phyloP scores from a whole-genome alignment of 2,329 filamentous ascomycete genomes.

The Ophiostoma sp. region DNA sequence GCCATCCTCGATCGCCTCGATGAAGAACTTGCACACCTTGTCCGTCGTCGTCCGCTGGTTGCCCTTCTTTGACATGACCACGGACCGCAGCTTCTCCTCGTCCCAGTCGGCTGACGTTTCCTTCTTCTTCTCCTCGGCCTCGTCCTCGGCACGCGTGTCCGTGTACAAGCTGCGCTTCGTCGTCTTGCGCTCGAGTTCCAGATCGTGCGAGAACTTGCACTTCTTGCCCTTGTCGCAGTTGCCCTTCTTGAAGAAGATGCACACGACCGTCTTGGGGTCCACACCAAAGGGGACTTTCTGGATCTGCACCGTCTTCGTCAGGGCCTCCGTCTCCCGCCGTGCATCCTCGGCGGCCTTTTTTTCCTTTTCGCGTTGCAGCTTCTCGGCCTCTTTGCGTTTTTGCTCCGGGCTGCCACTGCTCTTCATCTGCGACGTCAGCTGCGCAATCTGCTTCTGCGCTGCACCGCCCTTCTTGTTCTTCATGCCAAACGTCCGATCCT shows the following conservation, averaged over 20 bases:
- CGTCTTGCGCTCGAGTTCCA: slow-evolving; percentile 83
- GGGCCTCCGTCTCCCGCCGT: slow-evolving; percentile 75
- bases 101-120: slow-evolving; percentile 98
- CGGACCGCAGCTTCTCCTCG: slow-evolving; percentile 88
- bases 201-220: slow-evolving; percentile 97
- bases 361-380: slow-evolving; percentile 71
- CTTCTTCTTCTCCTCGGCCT: slow-evolving; percentile 71
- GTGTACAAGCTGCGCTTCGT: slow-evolving; percentile 91
- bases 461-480: slow-evolving; percentile 98
- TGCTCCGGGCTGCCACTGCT: slow-evolving; percentile 79
- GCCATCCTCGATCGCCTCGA: slow-evolving; percentile 93
- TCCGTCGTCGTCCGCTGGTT: slow-evolving; percentile 95
- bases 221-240: slow-evolving; percentile 96
- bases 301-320: slow-evolving; percentile 89
- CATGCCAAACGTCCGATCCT: slow-evolving; percentile 99
- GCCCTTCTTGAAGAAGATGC: slow-evolving; percentile 96
- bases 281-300: slow-evolving; percentile 98
- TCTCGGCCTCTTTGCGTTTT: slow-evolving; percentile 74
- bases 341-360: slow-evolving; percentile 89
- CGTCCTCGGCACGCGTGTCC: slow-evolving; percentile 73
- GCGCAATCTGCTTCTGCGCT: slow-evolving; percentile 87
- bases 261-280: slow-evolving; percentile 95
- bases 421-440: slow-evolving; percentile 72
- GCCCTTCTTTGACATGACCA: slow-evolving; percentile 93
- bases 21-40: slow-evolving; percentile 99